Base-by-base conservation (phyloP, 768 basidiomycete species). In the Heimioporus sp. region DNA sequence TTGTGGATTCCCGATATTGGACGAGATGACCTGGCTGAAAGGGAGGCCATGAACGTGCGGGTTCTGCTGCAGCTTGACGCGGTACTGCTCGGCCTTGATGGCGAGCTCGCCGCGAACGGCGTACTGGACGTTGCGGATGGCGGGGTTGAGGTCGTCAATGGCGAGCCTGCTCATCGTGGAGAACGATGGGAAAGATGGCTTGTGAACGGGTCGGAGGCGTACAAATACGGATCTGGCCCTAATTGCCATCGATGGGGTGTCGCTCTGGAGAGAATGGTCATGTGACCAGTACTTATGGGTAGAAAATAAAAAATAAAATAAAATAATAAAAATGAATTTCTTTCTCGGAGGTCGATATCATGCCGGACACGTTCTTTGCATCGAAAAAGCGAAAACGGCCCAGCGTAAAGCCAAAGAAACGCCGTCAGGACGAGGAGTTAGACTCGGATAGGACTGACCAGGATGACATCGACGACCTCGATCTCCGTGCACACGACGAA, bases 1-100 rank as follows among this genome's bases (percentile, higher is more conserved):
- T 72, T 99, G 96, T 0, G 97, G 96, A 65, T 99, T 98, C 10
- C 96, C 96, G 54, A 99, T 99, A 73, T 98, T 99, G 55, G 92
- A 92, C 28, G 84, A 88, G 68, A 97, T 96, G 70, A 98, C 79
- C 60, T 83, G 81, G 67, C 84, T 80, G 71, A 98, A 99, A 15
- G 93, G 92, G 15, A 98, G 78, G 17, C 74, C 75, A 57, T 80
- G 72, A 51, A 75, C 13, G 3, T 31, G 37, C 15, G 62, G 65
- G 20, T 73, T 72, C 50, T 77, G 70, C 70, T 83, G 80, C 64
- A 98, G 81, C 60, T 77, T 71, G 46, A 86, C 85, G 49, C 87
- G 80, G 59, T 90, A 85, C 48, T 82, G 74, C 70, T 98, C 94
- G 0, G 96, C 92, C 68, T 89, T 91, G 75, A 98, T 90, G 4